Base-by-base conservation (phyloP, 768 basidiomycete genomes). In the Boletus reticulatus region DNA sequence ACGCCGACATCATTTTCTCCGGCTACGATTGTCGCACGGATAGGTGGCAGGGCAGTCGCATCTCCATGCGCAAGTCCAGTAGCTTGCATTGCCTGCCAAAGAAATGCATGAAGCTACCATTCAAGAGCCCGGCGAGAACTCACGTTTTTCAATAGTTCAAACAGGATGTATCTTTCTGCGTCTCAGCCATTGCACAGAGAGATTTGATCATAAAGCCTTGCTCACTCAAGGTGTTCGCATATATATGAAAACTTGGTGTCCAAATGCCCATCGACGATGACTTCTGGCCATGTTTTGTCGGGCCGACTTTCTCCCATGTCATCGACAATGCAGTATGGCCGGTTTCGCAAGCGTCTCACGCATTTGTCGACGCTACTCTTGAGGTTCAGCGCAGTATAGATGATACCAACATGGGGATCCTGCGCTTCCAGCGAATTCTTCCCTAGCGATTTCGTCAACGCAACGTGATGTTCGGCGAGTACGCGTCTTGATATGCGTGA, bases 401-500 rank as follows among this genome's bases (percentile, higher is more conserved):
- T 94, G 53, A 95, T 87, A 6, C 93, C 93, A 19, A 95, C 91
- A 65, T 88, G 84, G 8, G 81, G 80, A 61, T 84, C 83, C 45
- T 68, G 73, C 9, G 29, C 67, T 68, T 44, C 78, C 72, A 58
- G 56, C 53, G 52, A 64, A 61, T 69, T 71, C 19, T 57, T 58
- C 34, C 72, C 69, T 54, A 83, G 76, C 27, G 79, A 80, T 53
- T 82, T 78, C 8, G 92, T 88, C 6, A 96, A 76, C 2, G 91
- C 88, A 50, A 94, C 82, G 62, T 96, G 93, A 61, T 96, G 93
- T 67, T 94, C 91, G 5, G 85, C 89, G 22, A 96, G 80, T 32
- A 96, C 94, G 32, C 93, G 84, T 20, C 93, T 81, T 13, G 92
- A 94, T 68, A 94, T 94, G 50, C 93, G 82, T 3, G 93, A 94